Evolutionary conservation across 2,329 filamentous ascomycete species (phyloP), one percentile per base, ranked within the genome.

Genomic region (Aspergillus sp.): DNA sequence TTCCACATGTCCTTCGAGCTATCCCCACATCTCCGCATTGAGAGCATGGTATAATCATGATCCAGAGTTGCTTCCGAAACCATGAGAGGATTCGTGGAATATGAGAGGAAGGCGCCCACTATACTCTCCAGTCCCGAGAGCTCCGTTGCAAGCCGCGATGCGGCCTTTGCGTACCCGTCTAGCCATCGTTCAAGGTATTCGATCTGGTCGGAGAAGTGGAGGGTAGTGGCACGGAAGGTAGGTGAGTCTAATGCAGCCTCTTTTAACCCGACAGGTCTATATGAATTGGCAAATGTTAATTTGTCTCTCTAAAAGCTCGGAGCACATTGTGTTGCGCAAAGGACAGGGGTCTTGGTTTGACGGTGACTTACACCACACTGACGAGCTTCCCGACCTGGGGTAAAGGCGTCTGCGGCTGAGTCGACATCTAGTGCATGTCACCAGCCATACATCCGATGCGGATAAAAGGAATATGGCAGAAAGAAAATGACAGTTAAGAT

Each of bases 171-270:
- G 72, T 89, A 91, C 52, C 83, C 84, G 58, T 90, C 93, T 31
- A 99, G 90, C 95, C 95, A 99, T 84, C 87, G 88, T 78, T 98
- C 95, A 62, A 98, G 86, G 59, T 88, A 85, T 67, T 98, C 95
- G 71, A 97, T 87, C 80, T 99, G 94, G 67, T 98, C 95, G 65
- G 88, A 85, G 74, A 97, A 97, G 80, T 97, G 92, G 51, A 90
- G 81, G 47, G 92, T 87, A 23, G 91, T 91, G 51, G 93, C 92
- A 67, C 95, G 92, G 77, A 98, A 98, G 41, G 93, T 96, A 28
- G 95, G 95, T 45, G 93, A 97, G 79, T 99, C 95, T 80, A 98
- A 90, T 22, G 93, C 91, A 54, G 95, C 95, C 85, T 99, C 95
- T 80, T 94, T 95, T 69, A 98, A 85, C 64, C 89, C 89, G 41